Conservation (phyloP, 2,329 filamentous ascomycete genomes). For the Pseudogymnoascus sp. region DNA sequence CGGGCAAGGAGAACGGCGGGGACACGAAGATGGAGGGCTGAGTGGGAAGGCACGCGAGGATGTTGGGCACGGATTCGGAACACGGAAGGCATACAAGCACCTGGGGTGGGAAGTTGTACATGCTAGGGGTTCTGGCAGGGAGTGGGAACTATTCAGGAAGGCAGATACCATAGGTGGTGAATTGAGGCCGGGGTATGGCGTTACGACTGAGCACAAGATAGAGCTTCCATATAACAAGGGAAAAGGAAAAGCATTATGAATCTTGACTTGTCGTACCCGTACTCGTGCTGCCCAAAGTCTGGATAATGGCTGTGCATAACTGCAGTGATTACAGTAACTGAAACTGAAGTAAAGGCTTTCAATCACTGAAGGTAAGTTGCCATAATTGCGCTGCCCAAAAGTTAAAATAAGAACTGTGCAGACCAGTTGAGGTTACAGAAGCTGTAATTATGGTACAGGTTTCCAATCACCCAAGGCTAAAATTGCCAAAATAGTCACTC, state of each 20-base stretch:
- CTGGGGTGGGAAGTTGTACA: background rate
- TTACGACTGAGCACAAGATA: conserved; percentile 6
- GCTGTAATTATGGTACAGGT: no score
- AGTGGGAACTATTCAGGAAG: background rate
- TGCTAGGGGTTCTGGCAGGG: background rate
- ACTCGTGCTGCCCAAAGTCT: background rate
- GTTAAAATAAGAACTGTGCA: background rate
- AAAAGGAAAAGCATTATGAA: conserved; percentile 4
- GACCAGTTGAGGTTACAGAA: background rate
- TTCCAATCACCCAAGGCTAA: background rate
- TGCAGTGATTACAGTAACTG: background rate
- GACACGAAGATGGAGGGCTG: conserved; percentile 53
- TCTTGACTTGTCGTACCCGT: background rate
- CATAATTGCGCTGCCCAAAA: background rate
- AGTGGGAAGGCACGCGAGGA: conserved; percentile 5
- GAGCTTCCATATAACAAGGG: conserved; percentile 1
- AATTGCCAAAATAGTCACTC: background rate
- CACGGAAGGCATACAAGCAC: background rate
- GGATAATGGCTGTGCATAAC: background rate
- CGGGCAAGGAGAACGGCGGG: conserved; percentile 37
- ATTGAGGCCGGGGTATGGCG: conserved; percentile 4
- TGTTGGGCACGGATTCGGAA: background rate
- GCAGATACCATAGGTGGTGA: conserved; percentile 2
- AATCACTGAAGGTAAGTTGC: background rate
- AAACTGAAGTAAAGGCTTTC: background rate